Evolutionary conservation across 2,329 filamentous ascomycete species (phyloP).

Genomic region (Simplicillium sp.): DNA sequence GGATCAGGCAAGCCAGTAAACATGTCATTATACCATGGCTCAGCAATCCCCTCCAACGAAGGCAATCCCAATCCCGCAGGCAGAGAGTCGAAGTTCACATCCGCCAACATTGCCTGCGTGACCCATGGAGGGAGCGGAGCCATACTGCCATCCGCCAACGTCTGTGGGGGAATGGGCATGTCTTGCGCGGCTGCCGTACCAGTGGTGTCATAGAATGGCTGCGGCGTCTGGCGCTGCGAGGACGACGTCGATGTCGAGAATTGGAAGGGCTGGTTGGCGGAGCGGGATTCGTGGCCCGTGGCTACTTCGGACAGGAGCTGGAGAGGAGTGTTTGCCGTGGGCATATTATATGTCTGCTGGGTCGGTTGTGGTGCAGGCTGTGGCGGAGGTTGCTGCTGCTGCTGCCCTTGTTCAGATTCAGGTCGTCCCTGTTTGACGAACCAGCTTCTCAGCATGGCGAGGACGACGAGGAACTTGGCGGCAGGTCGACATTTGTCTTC

Average conservation of each 20-base stretch:
- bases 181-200: too few relatives aligned
- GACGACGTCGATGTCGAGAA: constrained; percentile 11
- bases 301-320: constrained; percentile 49
- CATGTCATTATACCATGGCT: constrained; percentile 28
- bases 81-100: not conserved
- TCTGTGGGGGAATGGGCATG: too few relatives aligned
- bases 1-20: constrained; percentile 24
- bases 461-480: constrained; percentile 60
- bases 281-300: constrained; percentile 27
- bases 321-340: constrained; percentile 39
- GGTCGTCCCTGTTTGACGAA: constrained; percentile 43
- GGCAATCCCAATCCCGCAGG: not conserved
- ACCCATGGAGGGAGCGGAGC: constrained; percentile 4
- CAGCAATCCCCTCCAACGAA: constrained; percentile 22
- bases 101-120: constrained; percentile 4
- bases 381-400: constrained; percentile 6
- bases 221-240: constrained; percentile 8
- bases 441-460: constrained; percentile 63
- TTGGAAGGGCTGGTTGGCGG: too few relatives aligned
- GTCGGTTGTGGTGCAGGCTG: constrained; percentile 6
- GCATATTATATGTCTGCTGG: constrained; percentile 3
- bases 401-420: constrained; percentile 2
- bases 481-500: constrained; percentile 56
- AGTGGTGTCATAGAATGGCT: too few relatives aligned
- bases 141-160: not conserved